Percentiles rank a stretch among this genome's conserved stretches.
phyloP scores from a whole-genome alignment of 2,329 filamentous ascomycete species.

The Fusarium palustre region DNA sequence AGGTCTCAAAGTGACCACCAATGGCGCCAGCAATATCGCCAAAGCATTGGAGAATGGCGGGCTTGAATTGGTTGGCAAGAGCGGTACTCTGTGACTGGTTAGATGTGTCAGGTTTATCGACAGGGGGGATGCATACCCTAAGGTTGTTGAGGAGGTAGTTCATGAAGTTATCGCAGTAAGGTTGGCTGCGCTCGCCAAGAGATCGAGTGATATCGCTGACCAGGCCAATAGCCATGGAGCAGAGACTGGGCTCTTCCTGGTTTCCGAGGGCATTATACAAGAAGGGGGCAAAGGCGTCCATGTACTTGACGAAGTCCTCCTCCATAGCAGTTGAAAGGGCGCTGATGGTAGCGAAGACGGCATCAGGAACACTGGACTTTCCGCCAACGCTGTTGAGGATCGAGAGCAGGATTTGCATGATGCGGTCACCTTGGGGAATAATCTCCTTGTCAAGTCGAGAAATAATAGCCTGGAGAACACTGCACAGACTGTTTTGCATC shows the following conservation, averaged over 20 bases:
- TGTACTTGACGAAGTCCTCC: conserved; percentile 95
- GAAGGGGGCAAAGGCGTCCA: conserved; percentile 94
- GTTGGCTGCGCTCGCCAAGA: conserved; percentile 88
- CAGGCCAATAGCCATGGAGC: conserved; percentile 96
- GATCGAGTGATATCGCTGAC: conserved; percentile 97
- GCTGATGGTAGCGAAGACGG: conserved; percentile 91
- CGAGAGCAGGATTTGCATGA: conserved; percentile 90
- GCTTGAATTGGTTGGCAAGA: conserved; percentile 97
- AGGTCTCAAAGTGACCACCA: conserved; percentile 89
- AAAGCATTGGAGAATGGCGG: conserved; percentile 96
- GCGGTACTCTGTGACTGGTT: conserved; percentile 72
- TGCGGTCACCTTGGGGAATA: conserved; percentile 87
- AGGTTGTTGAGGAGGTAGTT: conserved; percentile 95
- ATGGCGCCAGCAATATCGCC: conserved; percentile 98
- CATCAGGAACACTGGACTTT: conserved; percentile 95
- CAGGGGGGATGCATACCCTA: conserved; percentile 66
- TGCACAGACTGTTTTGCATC: conserved; percentile 95
- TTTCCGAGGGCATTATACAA: conserved; percentile 94
- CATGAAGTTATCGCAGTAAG: conserved; percentile 98
- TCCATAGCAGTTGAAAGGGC: conserved; percentile 92
- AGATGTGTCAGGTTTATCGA: conserved; percentile 7
- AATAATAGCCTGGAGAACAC: conserved; percentile 91
- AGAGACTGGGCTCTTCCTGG: conserved; percentile 93
- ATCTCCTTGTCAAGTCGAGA: conserved; percentile 93
- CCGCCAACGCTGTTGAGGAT: conserved; percentile 80